Evolutionary conservation across 768 basidiomycete species (phyloP), one percentile per base, ranked within the genome.

Genomic region (Kwoniella pini): DNA sequence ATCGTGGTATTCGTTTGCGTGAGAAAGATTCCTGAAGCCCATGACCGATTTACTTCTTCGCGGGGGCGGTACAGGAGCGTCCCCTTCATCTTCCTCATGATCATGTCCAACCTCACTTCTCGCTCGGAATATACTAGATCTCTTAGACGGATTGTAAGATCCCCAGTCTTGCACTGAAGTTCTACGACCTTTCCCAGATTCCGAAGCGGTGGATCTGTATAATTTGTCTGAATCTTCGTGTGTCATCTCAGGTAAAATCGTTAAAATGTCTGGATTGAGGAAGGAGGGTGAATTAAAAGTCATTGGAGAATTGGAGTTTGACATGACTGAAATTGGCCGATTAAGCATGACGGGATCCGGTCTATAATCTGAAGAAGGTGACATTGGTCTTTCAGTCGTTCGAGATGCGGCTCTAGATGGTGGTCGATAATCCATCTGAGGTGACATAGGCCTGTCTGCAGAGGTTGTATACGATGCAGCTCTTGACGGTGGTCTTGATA

Each of bases 211-310:
- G 1, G 68, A 40, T 50, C 54, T 44, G 19, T 67, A 65, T 19
- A 60, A 50, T 30, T 52, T 42, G 4, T 63, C 60, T 0, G 70
- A 64, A 31, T 74, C 72, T 24, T 68, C 61, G 11, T 46, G 53
- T 0, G 68, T 56, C 71, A 76, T 71, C 33, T 76, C 72, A 2
- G 77, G 77, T 19, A 78, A 54, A 11, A 78, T 36, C 15, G 77
- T 78, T 15, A 78, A 49, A 1, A 69, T 58, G 38, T 69, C 68
- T 3, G 77, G 70, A 49, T 75, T 63, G 28, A 75, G 63, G 50
- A 72, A 70, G 30, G 63, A 56, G 30, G 73, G 68, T 24, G 70
- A 52, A 39, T 71, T 56, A 54, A 74, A 64, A 19, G 63, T 45
- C 31, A 30, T 22, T 28, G 56, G 42, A 1, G 51, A 42, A 11